phyloP scores from a whole-genome alignment of 306 rosid species.

The Pyrus pyrifolia region DNA sequence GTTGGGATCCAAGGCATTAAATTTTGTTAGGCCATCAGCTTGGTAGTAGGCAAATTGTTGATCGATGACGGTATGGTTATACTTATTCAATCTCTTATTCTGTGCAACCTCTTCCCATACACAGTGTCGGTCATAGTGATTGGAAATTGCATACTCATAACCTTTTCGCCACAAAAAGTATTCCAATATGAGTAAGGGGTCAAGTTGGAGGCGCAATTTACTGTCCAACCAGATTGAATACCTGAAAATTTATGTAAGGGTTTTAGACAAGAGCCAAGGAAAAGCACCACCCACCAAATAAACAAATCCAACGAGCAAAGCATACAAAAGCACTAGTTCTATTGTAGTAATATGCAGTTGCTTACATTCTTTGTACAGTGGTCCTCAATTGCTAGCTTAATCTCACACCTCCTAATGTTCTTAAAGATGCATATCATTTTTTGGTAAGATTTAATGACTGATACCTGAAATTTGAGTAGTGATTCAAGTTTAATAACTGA shows the following conservation, averaged over 20 bases:
- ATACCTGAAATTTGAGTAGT: neutral
- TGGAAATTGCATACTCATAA: conserved; percentile 67
- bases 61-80: conserved; percentile 64
- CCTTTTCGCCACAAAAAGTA: conserved; percentile 91
- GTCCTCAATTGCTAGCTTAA: neutral
- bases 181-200: conserved; percentile 82
- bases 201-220: conserved; percentile 85
- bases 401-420: neutral
- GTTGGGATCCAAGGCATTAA: conserved; percentile 59
- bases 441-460: neutral
- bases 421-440: neutral
- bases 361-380: neutral
- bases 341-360: neutral
- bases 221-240: conserved; percentile 97
- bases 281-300: too few species aligned
- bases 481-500: neutral
- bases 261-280: neutral
- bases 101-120: conserved; percentile 80
- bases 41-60: conserved; percentile 62
- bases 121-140: conserved; percentile 79
- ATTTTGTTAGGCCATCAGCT: conserved; percentile 72
- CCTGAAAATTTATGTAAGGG: conserved; percentile 33
- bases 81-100: conserved; percentile 76
- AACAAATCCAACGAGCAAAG: neutral
- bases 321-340: neutral